Base-by-base conservation (phyloP, 768 basidiomycete species). In the Lactarius hengduanensis region DNA sequence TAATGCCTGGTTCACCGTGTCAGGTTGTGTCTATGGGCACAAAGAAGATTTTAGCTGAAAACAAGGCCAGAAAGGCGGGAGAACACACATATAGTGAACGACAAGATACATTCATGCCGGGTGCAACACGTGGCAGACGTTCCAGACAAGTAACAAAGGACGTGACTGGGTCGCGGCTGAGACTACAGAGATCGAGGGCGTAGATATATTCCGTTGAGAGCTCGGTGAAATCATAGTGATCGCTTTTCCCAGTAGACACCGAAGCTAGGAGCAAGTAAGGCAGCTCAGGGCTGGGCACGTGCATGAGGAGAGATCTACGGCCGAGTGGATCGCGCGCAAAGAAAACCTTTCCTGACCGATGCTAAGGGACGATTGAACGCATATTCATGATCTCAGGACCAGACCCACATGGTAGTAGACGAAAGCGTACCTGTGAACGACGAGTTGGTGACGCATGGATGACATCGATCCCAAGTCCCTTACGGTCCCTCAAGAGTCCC, bases 251-350 rank as follows among this genome's bases (percentile, higher is more conserved):
- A 26, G 78, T 74, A 5, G 90, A 88, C 4, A 86, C 86, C 0
- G 92, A 94, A 9, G 86, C 75, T 32, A 94, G 76, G 38, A 91
- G 72, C 53, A 93, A 78, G 66, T 81, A 82, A 0, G 89, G 86
- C 5, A 76, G 76, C 20, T 62, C 59, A 1, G 68, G 45, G 16
- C 81, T 82, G 34, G 89, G 89, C 65, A 76, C 79, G 65, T 90
- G 90, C 38, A 92, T 78, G 8, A 96, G 78, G 8, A 96, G 80
- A n/a, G 94, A 95, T 57, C 94, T 83, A 43, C 94, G 83, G 8
- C 94, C 94, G 2, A 95, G 82, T 3, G 92, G 92, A 75, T 96
- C 94, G 61, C 92, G 82, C 18, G 82, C 89, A 72, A 89, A 94
- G 76, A 85, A 91, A 10, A 96, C 71, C 38, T 75, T 80, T 36